Base-by-base conservation (phyloP, 2,329 filamentous ascomycete species). In the Bipolaris cookei region DNA sequence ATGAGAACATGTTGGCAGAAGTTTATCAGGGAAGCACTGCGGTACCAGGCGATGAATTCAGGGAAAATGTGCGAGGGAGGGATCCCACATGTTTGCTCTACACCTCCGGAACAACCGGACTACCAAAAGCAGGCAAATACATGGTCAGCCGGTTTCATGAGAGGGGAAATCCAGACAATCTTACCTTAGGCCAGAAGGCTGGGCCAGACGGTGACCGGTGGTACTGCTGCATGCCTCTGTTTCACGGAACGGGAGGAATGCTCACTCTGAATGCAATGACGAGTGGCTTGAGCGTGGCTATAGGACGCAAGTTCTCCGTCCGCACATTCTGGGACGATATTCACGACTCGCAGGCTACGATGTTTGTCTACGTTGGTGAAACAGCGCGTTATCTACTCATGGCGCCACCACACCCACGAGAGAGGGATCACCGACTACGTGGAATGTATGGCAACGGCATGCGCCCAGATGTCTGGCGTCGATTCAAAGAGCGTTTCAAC, bases 281-380 rank as follows among this genome's bases (percentile, higher is more conserved):
- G 1, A 39, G 55, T 18, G 71, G 71, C 0, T 56, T 71, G 45
- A 86, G 85, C 0, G 74, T 87, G 10, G 87, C 85, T 58, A 80
- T 90, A 25, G 86, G 84, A 6, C 82, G 82, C 28, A 85, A 83
- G 69, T 93, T 92, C 78, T 88, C 85, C 64, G 86, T 84, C 0
- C 82, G 83, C 0, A 81, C 81, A 8, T 92, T 92, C 77, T 92
- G 90, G 90, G 76, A 80, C 23, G 90, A 92, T 59, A 81, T 92
- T 18, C 83, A 86, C 37, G 87, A 87, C 54, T 86, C 85, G 0
- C 76, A 84, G 8, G 83, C 89, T 0, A 91, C 88, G 0, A 83
- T 85, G 68, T 90, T 92, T 67, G 84, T 89, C 8, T 92, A 92
- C 66, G 90, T 93, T 1, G 90, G 90, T 63, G 90, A 92, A 72